Percentiles rank a stretch among this genome's conserved stretches.
phyloP scores from a whole-genome alignment of 163 green algal species.

The Chlorella variabilis region DNA sequence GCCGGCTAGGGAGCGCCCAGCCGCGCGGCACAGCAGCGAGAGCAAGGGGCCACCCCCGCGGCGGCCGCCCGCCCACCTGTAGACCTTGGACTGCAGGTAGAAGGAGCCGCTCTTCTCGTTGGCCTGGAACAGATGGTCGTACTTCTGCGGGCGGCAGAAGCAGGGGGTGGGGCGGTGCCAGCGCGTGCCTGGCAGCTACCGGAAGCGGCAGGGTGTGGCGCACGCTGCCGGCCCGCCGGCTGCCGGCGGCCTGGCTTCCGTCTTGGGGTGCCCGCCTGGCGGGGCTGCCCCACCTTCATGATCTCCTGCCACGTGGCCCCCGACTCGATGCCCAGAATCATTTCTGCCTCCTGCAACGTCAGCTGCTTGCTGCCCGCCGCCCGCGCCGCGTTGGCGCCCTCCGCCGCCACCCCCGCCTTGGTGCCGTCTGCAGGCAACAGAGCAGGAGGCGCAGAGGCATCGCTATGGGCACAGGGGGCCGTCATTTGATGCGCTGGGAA shows the following conservation, averaged over 20 bases:
- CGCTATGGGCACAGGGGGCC: background rate
- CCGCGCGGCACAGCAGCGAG: too few relatives aligned
- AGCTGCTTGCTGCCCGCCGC: conserved; percentile 65
- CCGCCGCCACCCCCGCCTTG: conserved; percentile 75
- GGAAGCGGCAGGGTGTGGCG: background rate
- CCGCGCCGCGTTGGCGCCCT: conserved; percentile 57
- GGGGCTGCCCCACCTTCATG: conserved; percentile 84
- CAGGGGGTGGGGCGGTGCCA: too few relatives aligned
- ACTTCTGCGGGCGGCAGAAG: conserved; percentile 69
- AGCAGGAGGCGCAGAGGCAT: background rate
- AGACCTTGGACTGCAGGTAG: conserved; percentile 95
- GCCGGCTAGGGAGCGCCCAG: too few relatives aligned
- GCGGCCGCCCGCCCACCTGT: too few relatives aligned
- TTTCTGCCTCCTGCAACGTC: conserved; percentile 80
- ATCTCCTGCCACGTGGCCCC: conserved; percentile 83
- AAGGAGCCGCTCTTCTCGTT: conserved; percentile 95
- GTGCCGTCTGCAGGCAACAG: conserved; percentile 72
- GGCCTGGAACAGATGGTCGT: conserved; percentile 83
- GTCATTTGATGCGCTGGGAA: too few relatives aligned
- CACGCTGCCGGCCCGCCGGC: background rate
- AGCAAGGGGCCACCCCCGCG: too few relatives aligned
- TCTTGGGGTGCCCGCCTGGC: too few relatives aligned
- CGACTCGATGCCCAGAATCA: conserved; percentile 82
- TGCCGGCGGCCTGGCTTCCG: too few relatives aligned
- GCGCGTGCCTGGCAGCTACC: too few relatives aligned